A percentile compares a stretch with the other conserved stretches of the same genome.
These are phyloP conservation scores for Fusarium sp. DNA, from an alignment of 2,329 filamentous ascomycete species.

Conservation along the genomic window DNA sequence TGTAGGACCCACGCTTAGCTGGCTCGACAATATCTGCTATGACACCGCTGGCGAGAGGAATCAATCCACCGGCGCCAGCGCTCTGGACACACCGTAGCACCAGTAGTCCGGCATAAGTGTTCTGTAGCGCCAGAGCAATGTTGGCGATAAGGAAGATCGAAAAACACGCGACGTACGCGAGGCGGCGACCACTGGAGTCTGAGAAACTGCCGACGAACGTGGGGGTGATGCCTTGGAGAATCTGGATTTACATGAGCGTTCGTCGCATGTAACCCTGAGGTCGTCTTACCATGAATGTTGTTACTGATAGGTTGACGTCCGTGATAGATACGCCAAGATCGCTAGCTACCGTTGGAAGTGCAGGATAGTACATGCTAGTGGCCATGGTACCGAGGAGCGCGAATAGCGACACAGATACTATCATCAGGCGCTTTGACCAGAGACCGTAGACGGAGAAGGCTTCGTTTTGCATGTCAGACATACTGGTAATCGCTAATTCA, in stretches of 20 bases:
- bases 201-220: neutral
- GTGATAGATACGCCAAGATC: neutral
- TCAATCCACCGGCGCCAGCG: neutral
- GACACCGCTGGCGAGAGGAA: neutral
- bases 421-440: neutral
- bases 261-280: too few species aligned
- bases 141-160: neutral
- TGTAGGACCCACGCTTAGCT: neutral
- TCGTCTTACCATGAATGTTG: neutral
- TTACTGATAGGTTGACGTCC: neutral
- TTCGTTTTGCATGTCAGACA: neutral
- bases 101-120: neutral
- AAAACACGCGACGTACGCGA: neutral
- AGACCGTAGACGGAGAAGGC: neutral
- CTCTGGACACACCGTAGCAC: neutral
- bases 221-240: neutral
- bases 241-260: neutral
- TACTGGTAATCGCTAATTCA: neutral
- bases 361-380: neutral
- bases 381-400: neutral
- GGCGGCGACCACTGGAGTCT: neutral
- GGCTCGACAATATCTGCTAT: neutral
- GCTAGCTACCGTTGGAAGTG: neutral
- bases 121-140: neutral
- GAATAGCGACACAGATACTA: neutral